Evolutionary conservation across 768 basidiomycete genomes (phyloP).

Genomic region (Suillus alpinus): DNA sequence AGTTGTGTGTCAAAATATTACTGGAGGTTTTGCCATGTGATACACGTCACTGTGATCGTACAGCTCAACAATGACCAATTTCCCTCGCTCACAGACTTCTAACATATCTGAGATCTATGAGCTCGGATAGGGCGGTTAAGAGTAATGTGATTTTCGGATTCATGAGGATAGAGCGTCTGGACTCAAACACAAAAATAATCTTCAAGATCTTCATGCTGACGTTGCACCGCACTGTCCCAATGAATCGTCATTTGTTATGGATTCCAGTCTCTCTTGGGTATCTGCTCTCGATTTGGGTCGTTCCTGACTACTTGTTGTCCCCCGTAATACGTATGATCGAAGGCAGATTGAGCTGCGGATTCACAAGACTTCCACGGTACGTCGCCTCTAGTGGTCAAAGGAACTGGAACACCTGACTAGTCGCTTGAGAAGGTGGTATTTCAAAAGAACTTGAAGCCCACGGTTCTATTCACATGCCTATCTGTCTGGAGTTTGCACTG

Average conservation of each 20-base stretch:
- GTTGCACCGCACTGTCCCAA: not conserved
- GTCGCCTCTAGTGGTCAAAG: not conserved
- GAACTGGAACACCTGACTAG: not conserved
- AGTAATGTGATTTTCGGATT: not conserved
- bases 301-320: not conserved
- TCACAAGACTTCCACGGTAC: not conserved
- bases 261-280: conserved; percentile 27
- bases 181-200: not conserved
- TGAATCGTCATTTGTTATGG: not conserved
- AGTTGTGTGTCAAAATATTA: not conserved
- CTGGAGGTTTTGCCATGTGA: not conserved
- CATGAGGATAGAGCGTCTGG: not conserved
- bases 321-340: not conserved
- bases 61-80: not conserved
- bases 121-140: not conserved
- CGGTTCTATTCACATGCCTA: not conserved
- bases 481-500: not conserved
- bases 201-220: not conserved
- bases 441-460: not conserved
- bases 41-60: not conserved
- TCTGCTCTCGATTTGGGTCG: not conserved
- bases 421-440: not conserved
- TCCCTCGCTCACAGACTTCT: not conserved
- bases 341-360: not conserved
- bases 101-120: not conserved